Conservation (phyloP, 768 basidiomycete species). For the Kwoniella mangroviensis region DNA sequence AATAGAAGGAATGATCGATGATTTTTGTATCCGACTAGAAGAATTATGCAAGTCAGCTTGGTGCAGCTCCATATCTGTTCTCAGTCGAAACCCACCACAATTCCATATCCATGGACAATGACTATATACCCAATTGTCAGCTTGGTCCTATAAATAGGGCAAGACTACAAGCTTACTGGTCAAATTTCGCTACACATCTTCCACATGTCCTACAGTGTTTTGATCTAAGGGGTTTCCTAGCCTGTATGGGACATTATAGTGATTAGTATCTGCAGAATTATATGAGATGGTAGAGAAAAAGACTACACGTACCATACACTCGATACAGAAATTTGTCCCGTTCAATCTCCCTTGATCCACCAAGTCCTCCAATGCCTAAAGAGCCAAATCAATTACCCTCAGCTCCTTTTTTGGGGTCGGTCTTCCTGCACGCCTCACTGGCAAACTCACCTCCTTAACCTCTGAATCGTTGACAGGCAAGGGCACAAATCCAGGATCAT, state of each 20-base stretch:
- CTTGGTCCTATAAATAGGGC: neutral
- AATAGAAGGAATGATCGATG: conserved; percentile 97
- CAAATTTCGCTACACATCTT: conserved; percentile 83
- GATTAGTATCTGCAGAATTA: neutral
- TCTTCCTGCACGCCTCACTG: too few relatives aligned
- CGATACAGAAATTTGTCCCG: conserved; percentile 94
- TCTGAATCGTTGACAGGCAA: conserved; percentile 80
- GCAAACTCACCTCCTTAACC: conserved; percentile 73
- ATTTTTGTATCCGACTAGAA: conserved; percentile 82
- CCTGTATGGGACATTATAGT: conserved; percentile 59
- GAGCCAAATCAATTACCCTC: neutral
- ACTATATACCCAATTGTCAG: conserved; percentile 59
- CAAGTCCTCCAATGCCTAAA: conserved; percentile 84
- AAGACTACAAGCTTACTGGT: conserved; percentile 71
- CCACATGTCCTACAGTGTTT: conserved; percentile 95
- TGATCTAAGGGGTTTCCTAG: conserved; percentile 85
- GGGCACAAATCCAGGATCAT: conserved; percentile 88
- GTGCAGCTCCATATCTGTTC: too few relatives aligned
- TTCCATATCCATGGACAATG: conserved; percentile 99
- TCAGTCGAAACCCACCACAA: conserved; percentile 67
- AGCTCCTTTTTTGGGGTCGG: neutral
- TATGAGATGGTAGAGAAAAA: neutral
- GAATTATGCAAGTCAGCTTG: neutral
- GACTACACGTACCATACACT: conserved; percentile 74
- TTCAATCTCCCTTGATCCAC: conserved; percentile 86